Conservation (phyloP, 148 eudicot genomes). For the Silene latifolia region DNA sequence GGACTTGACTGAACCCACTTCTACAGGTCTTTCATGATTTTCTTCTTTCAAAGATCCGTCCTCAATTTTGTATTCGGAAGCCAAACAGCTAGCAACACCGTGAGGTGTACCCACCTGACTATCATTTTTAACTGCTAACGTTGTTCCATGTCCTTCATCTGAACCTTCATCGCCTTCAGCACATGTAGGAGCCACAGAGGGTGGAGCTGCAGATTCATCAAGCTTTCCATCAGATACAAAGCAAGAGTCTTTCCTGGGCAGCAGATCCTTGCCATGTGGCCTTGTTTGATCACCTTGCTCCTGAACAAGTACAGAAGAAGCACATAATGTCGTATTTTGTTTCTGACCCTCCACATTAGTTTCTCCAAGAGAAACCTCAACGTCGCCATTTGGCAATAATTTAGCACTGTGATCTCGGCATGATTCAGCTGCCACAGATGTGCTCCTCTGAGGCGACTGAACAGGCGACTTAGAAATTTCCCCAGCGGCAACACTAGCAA, state of each 20-base stretch:
- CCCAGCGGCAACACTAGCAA: slow-evolving; percentile 96
- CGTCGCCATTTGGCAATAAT: slow-evolving; percentile 13
- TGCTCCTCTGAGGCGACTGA: slow-evolving; percentile 44
- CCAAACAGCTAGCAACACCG: background rate
- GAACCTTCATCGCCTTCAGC: background rate
- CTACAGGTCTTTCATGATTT: no score
- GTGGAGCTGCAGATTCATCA: background rate
- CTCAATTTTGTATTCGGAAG: background rate
- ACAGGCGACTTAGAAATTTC: slow-evolving; percentile 57
- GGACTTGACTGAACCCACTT: no score
- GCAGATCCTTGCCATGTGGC: no score
- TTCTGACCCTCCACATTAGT: background rate
- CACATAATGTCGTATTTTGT: background rate
- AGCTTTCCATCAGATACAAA: background rate
- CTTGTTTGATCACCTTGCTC: no score
- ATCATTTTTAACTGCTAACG: slow-evolving; percentile 1
- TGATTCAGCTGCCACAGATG: slow-evolving; percentile 24
- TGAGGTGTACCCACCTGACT: background rate
- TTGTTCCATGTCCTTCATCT: background rate
- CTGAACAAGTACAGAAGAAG: no score
- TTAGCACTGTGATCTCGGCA: slow-evolving; percentile 20
- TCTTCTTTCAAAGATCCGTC: slow-evolving; percentile 8
- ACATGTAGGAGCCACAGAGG: background rate
- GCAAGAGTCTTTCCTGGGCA: background rate
- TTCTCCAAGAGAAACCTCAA: slow-evolving; percentile 1